Evolutionary conservation across 169 alveolate genomes (phyloP), one percentile per base, ranked within the genome.

Genomic region (Besnoitia besnoiti): DNA sequence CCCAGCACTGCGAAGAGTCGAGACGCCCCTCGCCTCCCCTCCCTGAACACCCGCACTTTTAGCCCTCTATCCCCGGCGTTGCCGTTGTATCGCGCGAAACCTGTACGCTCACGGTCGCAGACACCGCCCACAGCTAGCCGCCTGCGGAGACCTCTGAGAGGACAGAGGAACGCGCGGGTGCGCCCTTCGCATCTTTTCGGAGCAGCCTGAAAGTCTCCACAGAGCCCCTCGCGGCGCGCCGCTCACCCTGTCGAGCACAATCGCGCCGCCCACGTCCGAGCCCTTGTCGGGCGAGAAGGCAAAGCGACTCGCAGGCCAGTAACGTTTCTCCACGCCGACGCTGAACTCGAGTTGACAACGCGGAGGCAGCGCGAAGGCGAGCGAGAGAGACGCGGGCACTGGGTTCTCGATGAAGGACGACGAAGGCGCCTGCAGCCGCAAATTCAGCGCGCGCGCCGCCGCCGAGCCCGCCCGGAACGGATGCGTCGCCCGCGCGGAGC

Each of bases 211-310:
- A n/a, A n/a, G n/a, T n/a, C n/a, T n/a, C n/a, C n/a, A n/a, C n/a
- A n/a, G n/a, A n/a, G n/a, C n/a, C n/a, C n/a, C n/a, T n/a, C n/a
- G n/a, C n/a, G n/a, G n/a, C n/a, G n/a, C n/a, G 12, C 44, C 8
- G n/a, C 46, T 73, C 24, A 79, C 87, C 75, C 8, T 82, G 62
- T 44, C 62, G 46, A 82, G 62, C 35, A 44, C 62, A 47, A 82
- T 49, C 4, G 90, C 90, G 1, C 76, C 62, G 10, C 49, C 49
- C 3, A 85, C 55, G 79, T 85, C 90, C 37, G 27, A 21, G 37
- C 90, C 90, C 46, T 85, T 85, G 51, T 85, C 90, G 50, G 90
- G 90, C 35, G 79, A 49, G 79, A 49, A 49, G 55, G 50, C 37
- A n/a, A 85, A 85, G 30, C 51, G 49, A 42, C 79, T 24, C 35